phyloP scores from a whole-genome alignment of 345 rosid genomes.

The Brassica juncea region DNA sequence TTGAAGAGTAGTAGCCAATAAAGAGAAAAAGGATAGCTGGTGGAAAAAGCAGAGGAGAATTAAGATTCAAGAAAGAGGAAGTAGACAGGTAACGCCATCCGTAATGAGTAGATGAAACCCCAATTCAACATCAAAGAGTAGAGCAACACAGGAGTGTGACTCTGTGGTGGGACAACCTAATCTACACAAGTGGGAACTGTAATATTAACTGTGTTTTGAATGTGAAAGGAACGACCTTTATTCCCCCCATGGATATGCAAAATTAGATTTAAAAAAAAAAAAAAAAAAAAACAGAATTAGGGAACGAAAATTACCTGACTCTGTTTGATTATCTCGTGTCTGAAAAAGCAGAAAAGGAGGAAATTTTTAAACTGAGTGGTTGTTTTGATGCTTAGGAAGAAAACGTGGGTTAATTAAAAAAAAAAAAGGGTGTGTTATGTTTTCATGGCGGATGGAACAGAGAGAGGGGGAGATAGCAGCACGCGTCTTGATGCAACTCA shows the following conservation, averaged over 20 bases:
- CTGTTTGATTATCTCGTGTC: not conserved
- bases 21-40: not conserved
- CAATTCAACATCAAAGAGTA: not conserved
- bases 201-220: not conserved
- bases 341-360: not conserved
- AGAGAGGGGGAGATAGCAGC: not conserved
- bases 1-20: not conserved
- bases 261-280: not conserved
- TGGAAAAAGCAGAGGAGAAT: not conserved
- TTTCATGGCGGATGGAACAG: not conserved
- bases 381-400: conserved; percentile 1
- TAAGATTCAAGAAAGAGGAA: not conserved
- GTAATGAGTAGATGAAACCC: not conserved
- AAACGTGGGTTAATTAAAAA: not conserved
- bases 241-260: not conserved
- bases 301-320: not conserved
- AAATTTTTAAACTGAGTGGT: not conserved
- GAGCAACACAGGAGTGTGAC: not conserved
- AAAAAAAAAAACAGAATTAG: not conserved
- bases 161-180: not conserved
- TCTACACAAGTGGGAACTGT: not conserved
- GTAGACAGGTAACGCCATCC: not conserved
- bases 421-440: not conserved
- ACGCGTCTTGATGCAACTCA: conserved; percentile 19
- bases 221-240: not conserved